A percentile compares a stretch with the other conserved stretches of the same genome.
These are phyloP conservation scores for Codiaeum variegatum DNA, from an alignment of 441 rosid species.

Conservation along the genomic window DNA sequence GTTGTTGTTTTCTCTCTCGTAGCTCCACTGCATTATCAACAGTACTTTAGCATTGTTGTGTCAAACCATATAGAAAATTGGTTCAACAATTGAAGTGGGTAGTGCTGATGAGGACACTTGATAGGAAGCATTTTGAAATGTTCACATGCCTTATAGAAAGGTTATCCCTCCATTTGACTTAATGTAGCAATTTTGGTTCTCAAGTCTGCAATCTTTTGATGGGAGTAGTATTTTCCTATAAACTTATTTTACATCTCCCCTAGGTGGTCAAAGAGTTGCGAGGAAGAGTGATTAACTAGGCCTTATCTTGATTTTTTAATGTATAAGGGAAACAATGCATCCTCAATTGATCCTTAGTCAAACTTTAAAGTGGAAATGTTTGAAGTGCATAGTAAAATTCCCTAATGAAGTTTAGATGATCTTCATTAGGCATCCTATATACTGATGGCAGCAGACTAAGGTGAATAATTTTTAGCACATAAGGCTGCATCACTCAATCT, in stretches of 20 bases:
- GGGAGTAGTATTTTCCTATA: neutral
- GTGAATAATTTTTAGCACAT: no score
- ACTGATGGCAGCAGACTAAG: neutral
- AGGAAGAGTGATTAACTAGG: neutral
- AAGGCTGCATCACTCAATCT: no score
- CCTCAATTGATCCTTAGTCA: neutral
- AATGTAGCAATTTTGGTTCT: neutral
- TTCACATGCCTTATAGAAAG: neutral
- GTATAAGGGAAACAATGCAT: neutral
- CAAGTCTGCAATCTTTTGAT: neutral
- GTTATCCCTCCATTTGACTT: neutral
- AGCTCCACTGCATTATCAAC: neutral
- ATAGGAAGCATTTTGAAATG: neutral
- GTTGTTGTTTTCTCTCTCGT: neutral
- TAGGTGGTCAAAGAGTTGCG: neutral
- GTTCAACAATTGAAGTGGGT: neutral
- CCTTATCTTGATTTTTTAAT: neutral
- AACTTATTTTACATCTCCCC: neutral
- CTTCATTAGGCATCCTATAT: neutral
- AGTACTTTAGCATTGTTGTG: neutral
- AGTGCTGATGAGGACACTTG: neutral
- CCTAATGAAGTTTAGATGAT: neutral
- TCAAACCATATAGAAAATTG: neutral
- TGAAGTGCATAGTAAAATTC: neutral
- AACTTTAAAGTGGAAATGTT: neutral